phyloP scores from a whole-genome alignment of 2,329 filamentous ascomycete species.

The Stenocarpella maydis region DNA sequence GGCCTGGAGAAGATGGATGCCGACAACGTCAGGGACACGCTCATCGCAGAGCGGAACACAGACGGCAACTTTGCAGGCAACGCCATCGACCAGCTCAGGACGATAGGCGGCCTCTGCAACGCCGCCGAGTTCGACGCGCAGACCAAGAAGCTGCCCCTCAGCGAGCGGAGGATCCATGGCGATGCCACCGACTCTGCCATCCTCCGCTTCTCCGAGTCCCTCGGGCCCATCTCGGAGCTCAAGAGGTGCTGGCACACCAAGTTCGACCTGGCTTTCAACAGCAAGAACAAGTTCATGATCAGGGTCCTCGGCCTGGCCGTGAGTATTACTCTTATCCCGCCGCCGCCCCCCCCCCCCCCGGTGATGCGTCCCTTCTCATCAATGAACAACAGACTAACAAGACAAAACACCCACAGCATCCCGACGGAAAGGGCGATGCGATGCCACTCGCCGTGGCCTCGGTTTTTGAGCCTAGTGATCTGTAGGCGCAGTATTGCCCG shows the following conservation, averaged over 20 bases:
- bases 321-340: not conserved
- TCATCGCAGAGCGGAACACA: slow-evolving; percentile 41
- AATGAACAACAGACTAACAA: no score
- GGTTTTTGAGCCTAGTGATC: slow-evolving; percentile 47
- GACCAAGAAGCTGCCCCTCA: slow-evolving; percentile 65
- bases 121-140: slow-evolving; percentile 77
- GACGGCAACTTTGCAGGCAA: slow-evolving; percentile 45
- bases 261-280: slow-evolving; percentile 79
- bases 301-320: slow-evolving; percentile 60
- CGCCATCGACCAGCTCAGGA: slow-evolving; percentile 65
- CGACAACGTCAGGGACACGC: slow-evolving; percentile 57
- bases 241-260: slow-evolving; percentile 70
- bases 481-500: slow-evolving; percentile 42
- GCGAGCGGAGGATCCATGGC: slow-evolving; percentile 72
- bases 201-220: slow-evolving; percentile 72
- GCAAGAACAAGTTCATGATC: slow-evolving; percentile 86
- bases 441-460: slow-evolving; percentile 47
- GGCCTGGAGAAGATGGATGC: slow-evolving; percentile 58
- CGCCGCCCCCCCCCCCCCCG: no score
- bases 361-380: no score
- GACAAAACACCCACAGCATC: no score
- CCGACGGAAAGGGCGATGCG: slow-evolving; percentile 49
- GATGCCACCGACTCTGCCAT: slow-evolving; percentile 82
- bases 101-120: slow-evolving; percentile 74
- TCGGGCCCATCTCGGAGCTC: slow-evolving; percentile 67